Evolutionary conservation across 31 red algal genomes (phyloP), one percentile per base, ranked within the genome.

Genomic region (Porphyra umbilicalis): DNA sequence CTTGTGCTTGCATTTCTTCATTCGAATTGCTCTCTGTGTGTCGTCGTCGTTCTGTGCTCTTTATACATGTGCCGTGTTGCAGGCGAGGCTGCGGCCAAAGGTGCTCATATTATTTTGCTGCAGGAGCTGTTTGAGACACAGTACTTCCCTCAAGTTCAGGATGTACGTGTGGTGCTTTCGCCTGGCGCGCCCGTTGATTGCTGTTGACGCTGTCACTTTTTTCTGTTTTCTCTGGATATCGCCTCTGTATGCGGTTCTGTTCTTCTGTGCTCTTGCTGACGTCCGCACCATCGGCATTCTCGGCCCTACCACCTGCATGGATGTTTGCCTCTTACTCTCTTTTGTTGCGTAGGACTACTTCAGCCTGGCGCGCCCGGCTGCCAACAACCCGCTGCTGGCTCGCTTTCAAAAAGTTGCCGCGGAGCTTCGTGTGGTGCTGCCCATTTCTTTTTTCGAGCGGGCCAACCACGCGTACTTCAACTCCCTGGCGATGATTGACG

Each of bases 391-490:
- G 79, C 85, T 83, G 38, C 81, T 89, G 38, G 39, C 90, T 33
- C 89, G 92, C 77, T 98, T 94, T 82, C 87, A 90, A 35, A 89
- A 36, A 39, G 79, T 98, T 4, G 91, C 91, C 5, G 81, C 82
- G 39, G 85, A 91, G 76, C 83, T 91, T 13, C 78, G 37, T 25
- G 95, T 92, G 39, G 95, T 94, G 32, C 80, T 98, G 7, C 90
- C 91, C 8, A 88, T 98, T 5, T 92, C 89, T 39, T 98, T 98
- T 57, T 98, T 86, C 85, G 95, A 98, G 79, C 87, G 86, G 36
- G 80, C 86, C 38, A 90, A 90, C 85, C 82, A 87, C 33, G 88
- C 84, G 31, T 91, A 84, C 75, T 95, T 87, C 85, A 98, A 98
- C 88, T 91, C 96, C 13, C 34, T 94, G 11, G 90, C 86, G 14